These are phyloP conservation scores for Brassica napus DNA, from an alignment of 345 rosid genomes.

Conservation along the genomic window DNA sequence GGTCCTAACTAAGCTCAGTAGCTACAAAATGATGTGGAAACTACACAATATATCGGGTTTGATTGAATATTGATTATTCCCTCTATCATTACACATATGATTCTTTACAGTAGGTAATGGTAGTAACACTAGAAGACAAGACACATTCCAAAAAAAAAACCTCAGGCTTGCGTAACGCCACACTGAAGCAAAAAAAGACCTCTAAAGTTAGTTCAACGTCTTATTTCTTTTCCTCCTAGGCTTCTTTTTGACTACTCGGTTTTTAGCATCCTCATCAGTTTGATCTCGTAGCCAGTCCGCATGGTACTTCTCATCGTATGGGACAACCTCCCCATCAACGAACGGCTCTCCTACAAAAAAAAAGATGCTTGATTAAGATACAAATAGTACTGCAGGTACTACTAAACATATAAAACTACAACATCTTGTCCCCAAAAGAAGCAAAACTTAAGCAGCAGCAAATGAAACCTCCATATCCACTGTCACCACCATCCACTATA, in stretches of 20 bases:
- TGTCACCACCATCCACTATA: constrained; percentile 37
- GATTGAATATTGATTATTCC: too few species aligned
- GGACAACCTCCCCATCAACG: constrained; percentile 39
- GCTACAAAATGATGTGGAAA: constrained; percentile 14
- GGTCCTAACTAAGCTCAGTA: neutral
- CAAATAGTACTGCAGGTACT: neutral
- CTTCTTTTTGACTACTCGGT: constrained; percentile 18
- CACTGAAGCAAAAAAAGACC: constrained; percentile 4
- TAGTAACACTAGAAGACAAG: constrained; percentile 20
- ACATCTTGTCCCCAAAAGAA: neutral
- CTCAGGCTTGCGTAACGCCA: neutral
- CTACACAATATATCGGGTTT: constrained; percentile 19
- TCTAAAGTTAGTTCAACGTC: neutral
- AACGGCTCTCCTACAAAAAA: constrained; percentile 53
- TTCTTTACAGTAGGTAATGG: constrained; percentile 10
- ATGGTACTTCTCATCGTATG: constrained; percentile 45
- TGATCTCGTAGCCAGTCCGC: constrained; percentile 43
- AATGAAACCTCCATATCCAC: constrained; percentile 44
- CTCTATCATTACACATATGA: neutral
- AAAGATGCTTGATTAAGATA: too few species aligned
- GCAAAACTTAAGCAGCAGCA: neutral
- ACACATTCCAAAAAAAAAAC: neutral
- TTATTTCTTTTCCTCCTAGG: constrained; percentile 32
- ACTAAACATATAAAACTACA: neutral
- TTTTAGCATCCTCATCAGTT: constrained; percentile 22